Evolutionary conservation across 2,329 filamentous ascomycete species (phyloP), one percentile per base, ranked within the genome.

Genomic region (Penicillium nordicum): DNA sequence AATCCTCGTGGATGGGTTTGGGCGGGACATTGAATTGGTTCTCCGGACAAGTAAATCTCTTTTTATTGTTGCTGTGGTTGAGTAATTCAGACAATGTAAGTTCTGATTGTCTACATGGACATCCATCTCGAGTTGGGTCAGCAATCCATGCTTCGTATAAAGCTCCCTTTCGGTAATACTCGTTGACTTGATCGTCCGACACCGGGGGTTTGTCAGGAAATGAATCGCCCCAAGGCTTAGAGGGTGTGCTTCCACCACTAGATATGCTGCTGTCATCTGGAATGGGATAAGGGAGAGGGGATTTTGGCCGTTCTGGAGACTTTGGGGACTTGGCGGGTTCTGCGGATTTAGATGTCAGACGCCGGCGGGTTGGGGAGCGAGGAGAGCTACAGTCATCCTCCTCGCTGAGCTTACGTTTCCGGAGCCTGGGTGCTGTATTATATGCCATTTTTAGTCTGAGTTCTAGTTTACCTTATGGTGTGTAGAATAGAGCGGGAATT

Each of bases 131-230:
- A 25, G 21, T 12, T 43, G 49, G 49, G 37, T 51, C 18, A 11
- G 29, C 38, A 18, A 51, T 51, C 49, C 49, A 51, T 44, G 7
- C 29, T 32, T 51, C 37, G 29, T 27, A 44, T 25, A 11, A 21
- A 34, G 21, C 4, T 14, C 49, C 49, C 3, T 27, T 34, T 34
- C 5, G 21, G 7, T 23, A 11, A 18, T 12, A 42, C 6, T 21
- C 10, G 0, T 3, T 2, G 7, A 43, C 48, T 23, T 23, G 9
- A 4, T 42, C 29, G 1, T 43, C 8, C 3, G 48, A 25, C 4
- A 42, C 2, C 3, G 27, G 21, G 38, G 10, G 9, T n/a, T 1
- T n/a, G 7, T 25, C 18, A 3, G 16, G 14, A n/a, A 5, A 5
- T 11, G 3, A 1, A 36, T 6, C 1, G 9, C 3, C 4, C 5